Evolutionary conservation across 1,284 basidiomycete genomes (phyloP).

Genomic region (Ustilago lituana): DNA sequence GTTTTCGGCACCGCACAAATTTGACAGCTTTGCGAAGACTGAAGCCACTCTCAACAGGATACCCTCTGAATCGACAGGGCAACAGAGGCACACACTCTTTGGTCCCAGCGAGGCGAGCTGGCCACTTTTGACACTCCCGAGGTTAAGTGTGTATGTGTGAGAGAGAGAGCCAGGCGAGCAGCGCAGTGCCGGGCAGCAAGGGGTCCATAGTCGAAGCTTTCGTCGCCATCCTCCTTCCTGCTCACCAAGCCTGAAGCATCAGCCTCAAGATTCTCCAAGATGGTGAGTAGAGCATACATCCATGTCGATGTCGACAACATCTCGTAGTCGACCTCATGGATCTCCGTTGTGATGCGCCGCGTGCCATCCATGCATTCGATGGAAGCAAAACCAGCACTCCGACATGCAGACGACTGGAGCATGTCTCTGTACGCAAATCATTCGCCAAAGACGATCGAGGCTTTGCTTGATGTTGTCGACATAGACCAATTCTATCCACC

Average conservation of each 20-base stretch:
- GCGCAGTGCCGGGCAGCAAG: no score
- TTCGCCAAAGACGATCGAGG: no score
- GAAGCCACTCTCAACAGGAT: not conserved
- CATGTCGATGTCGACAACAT: conserved; percentile 7
- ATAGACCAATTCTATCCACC: no score
- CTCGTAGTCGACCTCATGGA: not conserved
- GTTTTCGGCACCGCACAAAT: not conserved
- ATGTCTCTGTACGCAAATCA: no score
- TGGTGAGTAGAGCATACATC: conserved; percentile 32
- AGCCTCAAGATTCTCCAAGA: conserved; percentile 50
- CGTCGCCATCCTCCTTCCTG: conserved; percentile 38
- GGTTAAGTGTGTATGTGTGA: no score
- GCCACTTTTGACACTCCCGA: no score
- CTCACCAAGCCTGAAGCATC: conserved; percentile 52
- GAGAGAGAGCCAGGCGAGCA: no score
- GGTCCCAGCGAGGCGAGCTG: no score
- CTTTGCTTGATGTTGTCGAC: conserved; percentile 15
- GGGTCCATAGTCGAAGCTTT: conserved; percentile 14
- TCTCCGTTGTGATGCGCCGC: conserved; percentile 9
- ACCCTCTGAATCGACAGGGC: no score
- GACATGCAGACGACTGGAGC: no score
- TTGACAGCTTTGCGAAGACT: not conserved
- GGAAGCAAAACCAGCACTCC: no score
- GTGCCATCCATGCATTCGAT: conserved; percentile 20
- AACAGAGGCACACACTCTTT: no score